These are phyloP conservation scores for Boletus sp. DNA, from an alignment of 1,284 basidiomycete genomes.

Conservation along the genomic window DNA sequence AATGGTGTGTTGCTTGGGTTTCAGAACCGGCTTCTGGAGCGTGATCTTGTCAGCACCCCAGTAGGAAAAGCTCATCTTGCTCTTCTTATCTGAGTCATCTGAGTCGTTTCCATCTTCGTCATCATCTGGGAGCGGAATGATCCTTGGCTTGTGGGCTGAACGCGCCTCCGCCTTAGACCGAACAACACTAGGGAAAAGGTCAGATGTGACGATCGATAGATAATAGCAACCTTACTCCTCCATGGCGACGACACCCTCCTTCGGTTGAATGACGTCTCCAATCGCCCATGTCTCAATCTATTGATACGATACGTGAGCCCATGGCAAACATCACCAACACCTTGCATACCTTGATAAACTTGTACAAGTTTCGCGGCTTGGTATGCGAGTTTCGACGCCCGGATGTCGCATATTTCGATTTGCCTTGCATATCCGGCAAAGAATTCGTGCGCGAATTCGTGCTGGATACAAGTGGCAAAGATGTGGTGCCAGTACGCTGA, in stretches of 20 bases:
- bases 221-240: constrained; percentile 63
- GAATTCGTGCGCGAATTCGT: constrained; percentile 65
- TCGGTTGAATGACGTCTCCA: constrained; percentile 64
- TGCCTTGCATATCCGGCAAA: constrained; percentile 74
- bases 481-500: constrained; percentile 86
- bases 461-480: constrained; percentile 76
- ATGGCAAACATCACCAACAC: constrained; percentile 6
- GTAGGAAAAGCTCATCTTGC: constrained; percentile 88
- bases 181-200: constrained; percentile 50
- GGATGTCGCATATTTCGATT: constrained; percentile 75
- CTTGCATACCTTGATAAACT: constrained; percentile 67
- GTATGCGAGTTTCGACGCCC: constrained; percentile 68
- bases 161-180: constrained; percentile 61
- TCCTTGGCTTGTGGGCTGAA: constrained; percentile 54
- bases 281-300: constrained; percentile 90
- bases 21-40: constrained; percentile 69
- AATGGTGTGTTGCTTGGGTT: constrained; percentile 40
- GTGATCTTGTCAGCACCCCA: constrained; percentile 87
- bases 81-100: constrained; percentile 81
- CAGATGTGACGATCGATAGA: constrained; percentile 5
- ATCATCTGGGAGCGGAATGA: constrained; percentile 64
- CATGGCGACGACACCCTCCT: constrained; percentile 76
- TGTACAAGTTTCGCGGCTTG: constrained; percentile 86
- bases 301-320: constrained; percentile 2
- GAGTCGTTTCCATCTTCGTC: constrained; percentile 66